Evolutionary conservation across 768 basidiomycete species (phyloP), one percentile per base, ranked within the genome.

Genomic region (Kockovaella imperatae): DNA sequence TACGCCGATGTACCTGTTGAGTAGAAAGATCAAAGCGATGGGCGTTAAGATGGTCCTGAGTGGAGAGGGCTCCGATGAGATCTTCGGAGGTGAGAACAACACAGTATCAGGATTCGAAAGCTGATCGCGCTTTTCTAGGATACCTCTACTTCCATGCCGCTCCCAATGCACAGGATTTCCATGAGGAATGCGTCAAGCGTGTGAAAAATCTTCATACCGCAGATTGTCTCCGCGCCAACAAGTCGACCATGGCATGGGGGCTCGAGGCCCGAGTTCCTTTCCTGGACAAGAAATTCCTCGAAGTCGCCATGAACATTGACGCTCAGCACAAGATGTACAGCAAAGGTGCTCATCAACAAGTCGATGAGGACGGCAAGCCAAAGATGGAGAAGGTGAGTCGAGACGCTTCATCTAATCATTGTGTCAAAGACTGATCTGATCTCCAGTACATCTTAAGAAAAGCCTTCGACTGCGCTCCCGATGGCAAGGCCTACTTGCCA

Each of bases 161-260:
- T 0, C 95, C 95, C 7, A 82, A 90, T 58, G 75, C 80, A 35
- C 75, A 74, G 51, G 83, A 88, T 4, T 93, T 97, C 78, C 88
- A 97, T 74, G 86, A 91, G 65, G 95, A 99, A 73, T 83, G 82
- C 62, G 84, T 95, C 34, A 83, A 84, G 64, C 84, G 95, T 32
- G 88, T 96, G 62, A 96, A 97, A 75, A 91, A 96, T 76, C 77
- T 99, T 40, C 93, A 99, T 72, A 97, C 93, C 1, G 77, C 93
- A 11, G 95, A 99, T 69, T 99, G 95, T 70, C 79, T 99, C 47
- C 82, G 95, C 44, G 95, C 95, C 50, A 99, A 99, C 80, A 99
- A 99, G 87, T 95, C 91, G 23, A 97, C 95, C 6, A 97, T 99
- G 95, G 95, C 95, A 1, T 99, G 93, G 91, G 95, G 95, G 54